Evolutionary conservation across 371 early-diverging fungal genomes (phyloP), one percentile per base, ranked within the genome.

Genomic region (Conidiobolus incongruus): DNA sequence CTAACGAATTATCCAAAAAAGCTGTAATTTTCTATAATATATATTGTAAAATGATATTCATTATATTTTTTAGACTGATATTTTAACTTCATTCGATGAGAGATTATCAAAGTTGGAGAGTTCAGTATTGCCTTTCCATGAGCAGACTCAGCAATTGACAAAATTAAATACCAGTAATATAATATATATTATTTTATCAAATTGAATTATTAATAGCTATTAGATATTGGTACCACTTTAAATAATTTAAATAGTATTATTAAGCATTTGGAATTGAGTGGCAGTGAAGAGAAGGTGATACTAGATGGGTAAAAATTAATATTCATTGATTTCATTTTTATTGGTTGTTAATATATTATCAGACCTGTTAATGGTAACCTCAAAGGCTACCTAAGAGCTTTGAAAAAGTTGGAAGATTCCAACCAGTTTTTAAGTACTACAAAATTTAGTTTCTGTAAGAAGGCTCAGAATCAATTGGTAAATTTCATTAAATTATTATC

Each of bases 91-190:
- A 2, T 43, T 90, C 58, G 88, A 87, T 58, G 67, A 70, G 30
- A 65, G 91, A 36, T 59, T 90, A n/a, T 57, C 68, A 30, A 71
- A 71, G 46, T 57, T 90, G 15, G 87, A 84, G 43, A 66, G 72
- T 10, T 74, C 79, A 4, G 82, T 87, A 4, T 54, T 79, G 16
- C 88, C 91, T 7, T 87, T 90, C 36, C 82, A 88, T 49, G 66
- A 65, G 40, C 67, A 81, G n/a, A 88, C 88, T n/a, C 77, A 80
- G 47, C 76, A 75, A 53, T 52, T 90, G 40, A 81, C 83, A 0
- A 61, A 63, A 26, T 50, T 82, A 1, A 77, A 76, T 21, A 79
- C 75, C n/a, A n/a, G n/a, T n/a, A n/a, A n/a, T n/a, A n/a, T n/a
- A n/a, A n/a, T n/a, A n/a, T n/a, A n/a, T n/a, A n/a, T n/a, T n/a